Evolutionary conservation across 139 green algal genomes (phyloP), one percentile per base, ranked within the genome.

Genomic region (Trebouxia sp.): DNA sequence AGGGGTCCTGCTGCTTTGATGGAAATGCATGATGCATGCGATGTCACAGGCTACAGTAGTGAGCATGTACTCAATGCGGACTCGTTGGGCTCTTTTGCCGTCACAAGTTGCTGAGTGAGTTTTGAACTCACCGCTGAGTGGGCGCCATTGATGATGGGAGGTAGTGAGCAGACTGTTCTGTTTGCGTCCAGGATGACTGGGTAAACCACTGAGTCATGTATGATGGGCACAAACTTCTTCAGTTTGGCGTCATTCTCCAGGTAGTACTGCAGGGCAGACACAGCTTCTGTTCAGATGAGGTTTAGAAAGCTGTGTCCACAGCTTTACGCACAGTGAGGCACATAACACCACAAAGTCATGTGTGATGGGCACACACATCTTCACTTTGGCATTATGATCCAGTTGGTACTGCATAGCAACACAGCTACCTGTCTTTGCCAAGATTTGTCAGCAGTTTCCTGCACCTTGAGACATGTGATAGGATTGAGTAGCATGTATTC

Each of bases 81-180:
- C 28, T n/a, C n/a, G n/a, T n/a, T n/a, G n/a, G n/a, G n/a, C n/a
- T n/a, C n/a, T n/a, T n/a, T n/a, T n/a, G n/a, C n/a, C n/a, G n/a
- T n/a, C n/a, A n/a, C n/a, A n/a, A n/a, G n/a, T n/a, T n/a, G n/a
- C n/a, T n/a, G n/a, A n/a, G n/a, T n/a, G n/a, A n/a, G n/a, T n/a
- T n/a, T n/a, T n/a, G n/a, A n/a, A n/a, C n/a, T 51, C 50, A 93
- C 90, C 82, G 93, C 95, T 24, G 91, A 97, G 83, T 97, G 90
- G 9, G 92, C 87, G 22, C 97, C 93, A 86, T 99, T 99, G 94
- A 99, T 99, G 88, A 99, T 97, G 78, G 97, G 97, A 17, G 95
- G 95, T 75, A 98, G 89, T 22, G 95, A 98, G 70, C 99, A 91
- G 80, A 99, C 92, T 15, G 89, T 94, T 20, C 96, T 86, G 58